These are phyloP conservation scores for Penicillium antarcticum DNA, from an alignment of 495 filamentous ascomycete genomes.

Conservation along the genomic window DNA sequence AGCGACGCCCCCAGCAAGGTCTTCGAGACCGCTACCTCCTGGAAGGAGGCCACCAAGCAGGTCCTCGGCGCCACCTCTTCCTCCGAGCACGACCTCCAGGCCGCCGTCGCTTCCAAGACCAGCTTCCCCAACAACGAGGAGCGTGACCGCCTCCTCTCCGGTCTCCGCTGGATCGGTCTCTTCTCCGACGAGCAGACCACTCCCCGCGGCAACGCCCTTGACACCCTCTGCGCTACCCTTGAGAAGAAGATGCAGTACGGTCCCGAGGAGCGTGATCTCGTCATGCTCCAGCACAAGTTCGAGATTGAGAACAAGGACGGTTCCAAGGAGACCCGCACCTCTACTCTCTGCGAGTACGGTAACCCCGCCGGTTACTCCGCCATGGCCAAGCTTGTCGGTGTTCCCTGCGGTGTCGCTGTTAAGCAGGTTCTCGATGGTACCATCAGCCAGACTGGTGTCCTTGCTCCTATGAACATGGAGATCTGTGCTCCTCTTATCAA, in stretches of 20 bases:
- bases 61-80: conserved; percentile 63
- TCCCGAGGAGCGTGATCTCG: conserved; percentile 78
- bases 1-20: conserved; percentile 58
- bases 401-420: conserved; percentile 60
- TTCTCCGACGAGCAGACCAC: conserved; percentile 74
- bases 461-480: conserved; percentile 75
- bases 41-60: conserved; percentile 79
- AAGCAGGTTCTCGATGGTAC: conserved; percentile 83
- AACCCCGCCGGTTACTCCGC: conserved; percentile 77
- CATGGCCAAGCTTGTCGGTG: conserved; percentile 84
- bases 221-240: conserved; percentile 85
- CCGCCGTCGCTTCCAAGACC: conserved; percentile 72
- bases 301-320: conserved; percentile 82
- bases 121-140: conserved; percentile 68
- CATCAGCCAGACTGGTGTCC: conserved; percentile 70
- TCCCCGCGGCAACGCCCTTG: conserved; percentile 76
- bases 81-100: conserved; percentile 62
- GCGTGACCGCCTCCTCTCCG: conserved; percentile 70
- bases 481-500: conserved; percentile 66
- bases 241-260: conserved; percentile 91
- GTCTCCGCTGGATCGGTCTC: conserved; percentile 81
- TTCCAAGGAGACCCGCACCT: conserved; percentile 68
- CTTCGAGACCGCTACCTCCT: conserved; percentile 61
- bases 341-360: conserved; percentile 85
- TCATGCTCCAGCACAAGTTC: conserved; percentile 92